A percentile compares a stretch with the other conserved stretches of the same genome.
These are phyloP conservation scores for Ceratobasidium sp. DNA, from an alignment of 1,284 basidiomycete genomes.

Conservation along the genomic window DNA sequence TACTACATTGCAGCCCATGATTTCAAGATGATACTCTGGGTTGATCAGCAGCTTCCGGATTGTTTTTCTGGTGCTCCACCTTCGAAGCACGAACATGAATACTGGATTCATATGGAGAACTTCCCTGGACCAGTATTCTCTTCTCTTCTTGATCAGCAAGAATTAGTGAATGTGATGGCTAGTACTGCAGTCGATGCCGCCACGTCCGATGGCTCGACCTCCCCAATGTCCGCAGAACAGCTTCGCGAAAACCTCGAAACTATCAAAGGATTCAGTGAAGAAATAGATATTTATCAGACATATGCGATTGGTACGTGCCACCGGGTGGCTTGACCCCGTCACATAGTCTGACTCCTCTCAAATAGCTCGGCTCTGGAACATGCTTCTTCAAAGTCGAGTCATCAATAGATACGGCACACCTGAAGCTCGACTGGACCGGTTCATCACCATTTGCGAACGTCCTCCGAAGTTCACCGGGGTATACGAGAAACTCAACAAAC, in stretches of 20 bases:
- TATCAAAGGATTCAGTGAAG: conserved; percentile 1
- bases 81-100: conserved; percentile 31
- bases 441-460: conserved; percentile 7
- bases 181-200: conserved; percentile 14
- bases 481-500: neutral
- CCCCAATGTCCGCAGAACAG: conserved; percentile 16
- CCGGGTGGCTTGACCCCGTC: neutral
- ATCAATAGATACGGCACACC: conserved; percentile 33
- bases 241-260: neutral
- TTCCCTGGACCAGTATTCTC: conserved; percentile 23
- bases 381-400: conserved; percentile 24
- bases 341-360: neutral
- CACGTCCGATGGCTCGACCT: conserved; percentile 31
- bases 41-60: neutral
- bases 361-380: conserved; percentile 24
- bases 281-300: conserved; percentile 6
- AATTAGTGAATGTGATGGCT: conserved; percentile 14
- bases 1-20: conserved; percentile 27
- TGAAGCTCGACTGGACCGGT: conserved; percentile 22
- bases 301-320: conserved; percentile 14
- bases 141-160: conserved; percentile 1
- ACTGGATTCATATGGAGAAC: conserved; percentile 36
- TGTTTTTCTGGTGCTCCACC: conserved; percentile 3
- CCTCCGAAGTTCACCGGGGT: conserved; percentile 9
- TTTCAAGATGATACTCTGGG: conserved; percentile 13